Evolutionary conservation across 2,329 filamentous ascomycete genomes (phyloP), one percentile per base, ranked within the genome.

Genomic region (Orbilia oligospora): DNA sequence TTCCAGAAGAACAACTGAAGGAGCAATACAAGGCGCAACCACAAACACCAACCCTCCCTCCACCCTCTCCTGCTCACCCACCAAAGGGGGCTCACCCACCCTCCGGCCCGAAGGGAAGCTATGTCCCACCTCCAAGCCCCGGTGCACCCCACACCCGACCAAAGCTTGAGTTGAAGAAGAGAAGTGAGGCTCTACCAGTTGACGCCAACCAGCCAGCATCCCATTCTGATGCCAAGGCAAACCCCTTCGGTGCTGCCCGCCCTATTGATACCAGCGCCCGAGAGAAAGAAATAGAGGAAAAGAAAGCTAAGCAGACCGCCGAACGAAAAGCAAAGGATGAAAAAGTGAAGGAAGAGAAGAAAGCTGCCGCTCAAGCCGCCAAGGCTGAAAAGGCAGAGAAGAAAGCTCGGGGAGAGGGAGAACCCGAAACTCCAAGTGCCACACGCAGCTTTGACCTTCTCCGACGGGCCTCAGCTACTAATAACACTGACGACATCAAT

Each of bases 241-340:
- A 92, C 85, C 94, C 94, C 48, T 99, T 99, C 84, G 96, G 96
- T 82, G 94, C 92, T 79, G 96, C 96, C 71, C 91, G 92, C 80
- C 96, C 96, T 70, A 97, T 98, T 82, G 94, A 99, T 85, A 98
- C 95, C 56, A 92, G 93, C 55, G 89, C 94, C 14, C 91, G 93
- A 81, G 95, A 98, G 86, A 91, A 91, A 82, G 91, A 97, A 84
- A 90, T 99, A 73, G 95, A 97, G 83, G 93, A 97, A 86, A 97
- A 93, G 88, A 89, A 92, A 81, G 87, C 92, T 82, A 87, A 92
- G 75, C 97, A 97, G 89, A 93, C 96, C 0, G 93, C 96, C 80
- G 96, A 94, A 87, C 91, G 90, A 53, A 94, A 93, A 85, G 93
- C 90, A 65, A 90, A 91, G 81, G 88, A 88, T 65, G 87, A 88